These are phyloP conservation scores for Ulota crispa DNA, from an alignment of 225 moss, liverwort and hornwort species.

Conservation along the genomic window DNA sequence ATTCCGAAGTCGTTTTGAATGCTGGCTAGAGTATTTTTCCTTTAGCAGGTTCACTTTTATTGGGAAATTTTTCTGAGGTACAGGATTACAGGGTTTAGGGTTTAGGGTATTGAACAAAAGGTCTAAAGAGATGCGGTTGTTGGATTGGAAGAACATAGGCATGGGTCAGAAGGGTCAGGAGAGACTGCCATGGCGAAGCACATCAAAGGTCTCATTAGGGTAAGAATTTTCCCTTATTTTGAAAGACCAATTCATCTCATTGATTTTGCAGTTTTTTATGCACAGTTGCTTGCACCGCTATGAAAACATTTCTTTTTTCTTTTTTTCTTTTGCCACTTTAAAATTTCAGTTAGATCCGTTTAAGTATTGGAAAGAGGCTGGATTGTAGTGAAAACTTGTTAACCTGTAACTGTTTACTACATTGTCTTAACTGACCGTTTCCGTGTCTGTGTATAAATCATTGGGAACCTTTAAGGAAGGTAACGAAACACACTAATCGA, in stretches of 20 bases:
- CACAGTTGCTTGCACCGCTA: background rate
- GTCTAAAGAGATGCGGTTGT: slow-evolving; percentile 20
- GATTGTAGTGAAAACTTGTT: background rate
- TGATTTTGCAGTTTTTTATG: background rate
- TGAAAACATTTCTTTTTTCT: background rate
- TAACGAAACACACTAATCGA: too few species aligned
- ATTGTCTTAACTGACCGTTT: too few species aligned
- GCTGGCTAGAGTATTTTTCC: background rate
- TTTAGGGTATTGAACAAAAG: background rate
- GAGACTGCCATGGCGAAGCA: slow-evolving; percentile 77
- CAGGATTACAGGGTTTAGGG: slow-evolving; percentile 17
- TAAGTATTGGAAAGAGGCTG: background rate
- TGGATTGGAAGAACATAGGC: slow-evolving; percentile 55
- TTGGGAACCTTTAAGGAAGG: too few species aligned
- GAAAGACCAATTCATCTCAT: background rate
- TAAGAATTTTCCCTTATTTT: slow-evolving; percentile 15
- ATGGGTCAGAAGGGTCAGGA: slow-evolving; percentile 33
- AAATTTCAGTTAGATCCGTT: background rate
- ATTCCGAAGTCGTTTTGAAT: background rate
- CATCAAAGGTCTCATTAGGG: slow-evolving; percentile 74
- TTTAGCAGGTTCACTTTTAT: background rate
- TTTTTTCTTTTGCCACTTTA: background rate
- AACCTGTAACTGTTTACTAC: too few species aligned
- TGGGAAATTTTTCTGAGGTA: background rate
- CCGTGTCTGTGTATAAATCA: too few species aligned